Conservation (phyloP, 2,329 filamentous ascomycete genomes). For the Pseudocercospora fuligena region DNA sequence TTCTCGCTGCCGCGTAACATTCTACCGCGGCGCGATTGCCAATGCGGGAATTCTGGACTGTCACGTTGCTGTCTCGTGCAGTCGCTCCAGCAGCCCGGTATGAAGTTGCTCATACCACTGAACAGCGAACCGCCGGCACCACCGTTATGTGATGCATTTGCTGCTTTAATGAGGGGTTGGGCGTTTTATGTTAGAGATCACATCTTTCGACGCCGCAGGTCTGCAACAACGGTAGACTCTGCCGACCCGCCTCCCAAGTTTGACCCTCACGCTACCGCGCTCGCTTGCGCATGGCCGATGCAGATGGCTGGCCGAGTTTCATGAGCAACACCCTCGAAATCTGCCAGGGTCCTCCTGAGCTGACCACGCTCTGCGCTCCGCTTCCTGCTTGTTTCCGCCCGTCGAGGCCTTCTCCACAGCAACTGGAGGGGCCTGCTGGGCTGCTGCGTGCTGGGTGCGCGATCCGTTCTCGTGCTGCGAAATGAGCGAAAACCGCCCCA, state of each 20-base stretch:
- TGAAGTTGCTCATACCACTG: not conserved
- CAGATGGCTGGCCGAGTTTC: constrained; percentile 16
- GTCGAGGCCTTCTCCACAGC: constrained; percentile 2
- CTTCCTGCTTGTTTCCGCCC: not conserved
- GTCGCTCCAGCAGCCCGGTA: constrained; percentile 7
- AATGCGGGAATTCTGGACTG: not conserved
- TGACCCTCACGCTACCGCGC: constrained; percentile 14
- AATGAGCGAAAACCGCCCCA: not conserved
- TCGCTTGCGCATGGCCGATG: constrained; percentile 23
- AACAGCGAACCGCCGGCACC: not conserved
- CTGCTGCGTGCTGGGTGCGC: not conserved
- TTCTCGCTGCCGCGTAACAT: constrained; percentile 19
- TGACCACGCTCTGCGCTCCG: constrained; percentile 11
- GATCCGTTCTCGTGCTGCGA: constrained; percentile 6
- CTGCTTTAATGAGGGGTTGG: not conserved
- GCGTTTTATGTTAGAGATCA: not conserved
- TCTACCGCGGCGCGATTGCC: constrained; percentile 14
- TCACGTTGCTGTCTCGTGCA: not conserved
- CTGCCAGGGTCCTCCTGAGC: constrained; percentile 14
- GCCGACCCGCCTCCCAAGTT: constrained; percentile 25
- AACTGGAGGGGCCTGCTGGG: not conserved
- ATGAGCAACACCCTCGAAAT: constrained; percentile 3
- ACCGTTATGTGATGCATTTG: not conserved
- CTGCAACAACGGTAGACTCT: not conserved
- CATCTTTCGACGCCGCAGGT: not conserved